Percentiles rank a stretch among this genome's conserved stretches.
Evolutionary conservation across 2,329 filamentous ascomycete genomes (phyloP).

Genomic region (Epichloe gansuensis): DNA sequence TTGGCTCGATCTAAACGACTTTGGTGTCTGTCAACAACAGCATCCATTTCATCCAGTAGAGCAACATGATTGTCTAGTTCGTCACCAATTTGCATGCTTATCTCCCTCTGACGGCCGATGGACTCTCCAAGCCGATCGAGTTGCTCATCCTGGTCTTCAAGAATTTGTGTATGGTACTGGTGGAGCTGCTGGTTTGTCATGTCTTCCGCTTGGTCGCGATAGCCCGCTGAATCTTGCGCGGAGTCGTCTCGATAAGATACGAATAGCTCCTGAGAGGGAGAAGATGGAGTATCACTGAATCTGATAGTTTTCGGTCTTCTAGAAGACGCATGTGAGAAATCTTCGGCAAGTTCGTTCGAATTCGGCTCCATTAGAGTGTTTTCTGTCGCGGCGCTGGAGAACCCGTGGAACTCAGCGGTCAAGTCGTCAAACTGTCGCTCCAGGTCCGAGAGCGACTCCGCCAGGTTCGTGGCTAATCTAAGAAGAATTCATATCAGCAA

Average conservation of each 20-base stretch:
- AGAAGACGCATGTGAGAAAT: slow-evolving; percentile 51
- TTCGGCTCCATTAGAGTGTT: slow-evolving; percentile 48
- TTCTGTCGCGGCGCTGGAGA: slow-evolving; percentile 35
- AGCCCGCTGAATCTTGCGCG: slow-evolving; percentile 34
- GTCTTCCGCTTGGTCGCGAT: slow-evolving; percentile 43
- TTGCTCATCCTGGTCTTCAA: slow-evolving; percentile 86
- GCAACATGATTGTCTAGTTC: slow-evolving; percentile 85
- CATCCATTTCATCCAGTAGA: slow-evolving; percentile 81
- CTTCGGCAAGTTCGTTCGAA: slow-evolving; percentile 44
- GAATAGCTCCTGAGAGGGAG: slow-evolving; percentile 31
- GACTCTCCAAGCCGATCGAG: slow-evolving; percentile 77
- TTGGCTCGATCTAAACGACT: slow-evolving; percentile 62
- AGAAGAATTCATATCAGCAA: slow-evolving; percentile 1
- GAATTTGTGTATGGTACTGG: slow-evolving; percentile 64
- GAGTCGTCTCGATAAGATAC: slow-evolving; percentile 60
- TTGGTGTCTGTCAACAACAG: slow-evolving; percentile 68
- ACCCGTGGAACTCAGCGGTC: slow-evolving; percentile 66
- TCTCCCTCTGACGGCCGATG: slow-evolving; percentile 78
- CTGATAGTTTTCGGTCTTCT: slow-evolving; percentile 61
- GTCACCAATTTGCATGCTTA: slow-evolving; percentile 92
- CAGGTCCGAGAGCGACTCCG: slow-evolving; percentile 54
- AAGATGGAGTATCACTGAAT: slow-evolving; percentile 55
- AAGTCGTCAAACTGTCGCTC: slow-evolving; percentile 65
- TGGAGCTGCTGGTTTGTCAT: slow-evolving; percentile 80
- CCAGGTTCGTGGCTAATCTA: slow-evolving; percentile 36